phyloP scores from a whole-genome alignment of 495 filamentous ascomycete genomes.

The Penicillium cinerascens region DNA sequence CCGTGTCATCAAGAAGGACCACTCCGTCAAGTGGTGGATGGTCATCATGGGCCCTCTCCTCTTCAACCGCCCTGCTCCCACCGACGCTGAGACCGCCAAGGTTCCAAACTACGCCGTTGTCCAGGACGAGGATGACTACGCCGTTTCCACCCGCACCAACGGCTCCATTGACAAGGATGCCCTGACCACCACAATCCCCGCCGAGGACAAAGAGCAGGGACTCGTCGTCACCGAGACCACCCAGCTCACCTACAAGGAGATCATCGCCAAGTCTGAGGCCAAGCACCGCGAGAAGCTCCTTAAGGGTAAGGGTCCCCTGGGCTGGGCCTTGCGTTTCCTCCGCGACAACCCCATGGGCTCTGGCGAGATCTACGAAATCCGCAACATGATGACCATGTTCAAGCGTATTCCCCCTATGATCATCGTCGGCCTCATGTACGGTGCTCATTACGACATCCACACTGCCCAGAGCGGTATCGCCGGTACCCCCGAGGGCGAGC shows the following conservation, averaged over 20 bases:
- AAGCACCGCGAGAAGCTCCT: slow-evolving; percentile 52
- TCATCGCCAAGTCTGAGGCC: slow-evolving; percentile 47
- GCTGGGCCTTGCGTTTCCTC: slow-evolving; percentile 69
- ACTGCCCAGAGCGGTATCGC: slow-evolving; percentile 58
- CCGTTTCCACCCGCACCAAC: slow-evolving; percentile 21
- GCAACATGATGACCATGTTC: slow-evolving; percentile 56
- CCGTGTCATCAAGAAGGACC: slow-evolving; percentile 53
- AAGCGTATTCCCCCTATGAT: slow-evolving; percentile 61
- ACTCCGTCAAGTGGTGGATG: slow-evolving; percentile 50
- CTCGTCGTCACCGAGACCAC: slow-evolving; percentile 37
- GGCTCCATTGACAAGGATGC: slow-evolving; percentile 33
- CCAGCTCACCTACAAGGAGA: slow-evolving; percentile 52
- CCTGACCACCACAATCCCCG: slow-evolving; percentile 12
- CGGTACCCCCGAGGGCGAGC: slow-evolving; percentile 63
- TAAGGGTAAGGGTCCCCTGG: slow-evolving; percentile 57
- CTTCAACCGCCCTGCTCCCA: slow-evolving; percentile 41
- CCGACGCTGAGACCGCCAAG: slow-evolving; percentile 40
- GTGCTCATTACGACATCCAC: slow-evolving; percentile 72
- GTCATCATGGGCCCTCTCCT: slow-evolving; percentile 53
- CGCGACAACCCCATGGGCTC: slow-evolving; percentile 64
- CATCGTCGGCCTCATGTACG: slow-evolving; percentile 56
- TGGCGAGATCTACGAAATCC: slow-evolving; percentile 62
- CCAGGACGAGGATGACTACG: slow-evolving; percentile 39
- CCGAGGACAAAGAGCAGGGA: slow-evolving; percentile 43
- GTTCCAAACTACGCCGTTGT: slow-evolving; percentile 54